Percentiles rank a stretch among this genome's conserved stretches.
These are phyloP conservation scores for Canavalia gladiata DNA, from an alignment of 306 rosid species.

Conservation along the genomic window DNA sequence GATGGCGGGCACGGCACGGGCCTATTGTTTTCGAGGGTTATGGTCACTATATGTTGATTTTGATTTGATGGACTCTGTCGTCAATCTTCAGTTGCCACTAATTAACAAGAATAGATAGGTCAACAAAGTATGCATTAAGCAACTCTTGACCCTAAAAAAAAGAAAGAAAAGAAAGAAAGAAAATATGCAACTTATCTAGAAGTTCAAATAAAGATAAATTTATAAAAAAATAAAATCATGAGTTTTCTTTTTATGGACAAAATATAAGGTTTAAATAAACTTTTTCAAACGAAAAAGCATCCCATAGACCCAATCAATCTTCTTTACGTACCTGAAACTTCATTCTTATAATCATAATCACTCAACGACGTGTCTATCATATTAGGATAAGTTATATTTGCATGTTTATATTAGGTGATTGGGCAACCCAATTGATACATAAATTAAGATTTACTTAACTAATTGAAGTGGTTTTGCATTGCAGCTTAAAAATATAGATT, in stretches of 20 bases:
- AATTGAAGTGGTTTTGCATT: too few relatives aligned
- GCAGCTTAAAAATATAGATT: too few relatives aligned
- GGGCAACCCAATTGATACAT: too few relatives aligned
- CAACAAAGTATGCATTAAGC: background rate
- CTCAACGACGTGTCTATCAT: background rate
- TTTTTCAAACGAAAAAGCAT: background rate
- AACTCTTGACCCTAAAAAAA: too few relatives aligned
- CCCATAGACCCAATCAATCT: background rate
- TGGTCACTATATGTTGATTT: constrained; percentile 1
- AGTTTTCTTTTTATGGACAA: too few relatives aligned
- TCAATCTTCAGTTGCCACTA: background rate
- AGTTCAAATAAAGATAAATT: background rate
- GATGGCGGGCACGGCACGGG: constrained; percentile 49
- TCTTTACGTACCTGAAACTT: background rate
- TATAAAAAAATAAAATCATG: background rate
- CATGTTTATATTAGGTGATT: background rate
- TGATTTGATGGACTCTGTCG: constrained; percentile 10
- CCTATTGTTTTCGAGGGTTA: constrained; percentile 23
- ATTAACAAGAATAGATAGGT: background rate
- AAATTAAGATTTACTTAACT: too few relatives aligned
- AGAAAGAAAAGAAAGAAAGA: background rate
- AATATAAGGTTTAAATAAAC: background rate
- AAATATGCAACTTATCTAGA: background rate
- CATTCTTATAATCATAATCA: background rate
- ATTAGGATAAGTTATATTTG: background rate